Base-by-base conservation (phyloP, 148 eudicot genomes). In the Spergularia bocconei region DNA sequence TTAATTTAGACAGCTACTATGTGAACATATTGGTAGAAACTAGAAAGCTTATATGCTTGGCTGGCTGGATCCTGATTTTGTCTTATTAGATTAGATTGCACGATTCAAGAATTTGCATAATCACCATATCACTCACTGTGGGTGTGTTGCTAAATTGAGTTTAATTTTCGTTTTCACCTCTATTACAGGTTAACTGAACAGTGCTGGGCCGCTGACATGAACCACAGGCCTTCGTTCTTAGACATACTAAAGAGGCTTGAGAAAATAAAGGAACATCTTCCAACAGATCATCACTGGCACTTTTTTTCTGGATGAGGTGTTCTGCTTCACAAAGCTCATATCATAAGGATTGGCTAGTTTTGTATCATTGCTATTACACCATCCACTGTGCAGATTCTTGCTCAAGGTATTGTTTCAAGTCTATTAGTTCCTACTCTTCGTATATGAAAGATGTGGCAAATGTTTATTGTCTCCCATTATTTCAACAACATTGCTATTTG, bases 181-280 rank as follows among this genome's bases (percentile, higher is more conserved):
- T 29, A 68, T 70, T 82, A n/a, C 79, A 94, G 98, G 80, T 81
- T 94, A 70, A 88, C 83, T 1, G 97, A 85, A 64, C 77, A 79
- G 59, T 94, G 98, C 78, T 94, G 98, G 98, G 88, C 90, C 19
- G 79, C 92, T 66, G 93, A 94, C 82, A 89, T 84, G 88, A 86
- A 84, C 77, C 67, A 82, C 72, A 88, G 98, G 81, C 98, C 98
- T 52, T 75, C 97, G 10, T 94, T 94, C 83, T 82, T 91, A 86
- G 93, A 94, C 20, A 91, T 94, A 82, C 86, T 94, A 15, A 91
- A 86, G 87, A 86, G 79, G 81, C 97, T 94, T 9, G 98, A 94
- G 50, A 91, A 89, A 78, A 87, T 90, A 0, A 94, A 85, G 83
- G 96, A 87, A 39, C 75, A 62, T 59, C 56, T 83, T 75, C 85